Evolutionary conservation across 495 filamentous ascomycete genomes (phyloP).

Genomic region (Chaetomidium leptoderma): DNA sequence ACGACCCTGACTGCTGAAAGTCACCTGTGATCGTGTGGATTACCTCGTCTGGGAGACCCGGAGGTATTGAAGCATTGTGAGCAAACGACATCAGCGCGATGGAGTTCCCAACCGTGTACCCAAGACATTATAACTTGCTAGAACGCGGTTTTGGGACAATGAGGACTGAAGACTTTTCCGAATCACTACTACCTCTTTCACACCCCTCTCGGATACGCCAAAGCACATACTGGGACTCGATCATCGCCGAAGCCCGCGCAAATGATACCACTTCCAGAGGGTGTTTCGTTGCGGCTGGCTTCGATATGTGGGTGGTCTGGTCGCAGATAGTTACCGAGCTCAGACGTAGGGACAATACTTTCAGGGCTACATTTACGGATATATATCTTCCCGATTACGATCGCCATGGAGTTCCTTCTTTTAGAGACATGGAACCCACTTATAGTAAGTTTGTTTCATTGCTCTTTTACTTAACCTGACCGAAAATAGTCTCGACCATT

Average conservation of each 20-base stretch:
- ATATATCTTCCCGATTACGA: not conserved
- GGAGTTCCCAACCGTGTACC: not conserved
- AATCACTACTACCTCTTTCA: not conserved
- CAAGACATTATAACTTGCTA: not conserved
- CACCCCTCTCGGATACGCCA: not conserved
- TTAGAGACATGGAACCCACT: too few species aligned
- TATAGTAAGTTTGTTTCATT: too few species aligned
- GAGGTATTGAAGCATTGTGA: conserved; percentile 4
- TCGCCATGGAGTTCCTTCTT: not conserved
- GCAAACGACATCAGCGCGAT: not conserved
- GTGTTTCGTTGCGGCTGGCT: not conserved
- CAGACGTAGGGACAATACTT: not conserved
- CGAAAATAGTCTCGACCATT: not conserved
- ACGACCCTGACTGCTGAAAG: not conserved
- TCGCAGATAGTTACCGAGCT: not conserved
- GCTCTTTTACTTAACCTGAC: not conserved
- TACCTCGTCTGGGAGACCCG: conserved; percentile 1
- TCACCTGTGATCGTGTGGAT: conserved; percentile 3
- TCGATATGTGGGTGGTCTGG: conserved; percentile 3
- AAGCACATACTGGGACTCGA: not conserved
- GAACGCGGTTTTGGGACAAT: not conserved
- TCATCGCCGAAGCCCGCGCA: not conserved
- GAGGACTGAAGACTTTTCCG: too few species aligned
- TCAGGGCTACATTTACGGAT: not conserved
- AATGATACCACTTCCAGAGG: not conserved